Conservation (phyloP, 345 rosid species). For the Erysimum cheiranthoides region DNA sequence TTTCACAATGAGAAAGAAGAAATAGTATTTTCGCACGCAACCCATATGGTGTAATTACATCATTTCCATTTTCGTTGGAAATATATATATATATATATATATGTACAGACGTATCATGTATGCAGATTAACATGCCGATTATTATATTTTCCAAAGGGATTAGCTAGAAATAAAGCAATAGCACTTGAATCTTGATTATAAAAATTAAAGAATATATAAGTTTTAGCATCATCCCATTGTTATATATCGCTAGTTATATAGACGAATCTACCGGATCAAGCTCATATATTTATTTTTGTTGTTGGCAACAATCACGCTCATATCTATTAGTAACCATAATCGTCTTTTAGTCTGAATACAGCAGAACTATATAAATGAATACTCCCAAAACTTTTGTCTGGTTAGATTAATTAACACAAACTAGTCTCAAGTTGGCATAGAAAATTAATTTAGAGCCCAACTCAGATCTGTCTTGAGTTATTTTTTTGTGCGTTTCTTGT, state of each 20-base stretch:
- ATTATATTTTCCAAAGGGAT: background rate
- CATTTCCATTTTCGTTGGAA: background rate
- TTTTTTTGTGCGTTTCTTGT: slow-evolving; percentile 18
- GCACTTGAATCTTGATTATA: background rate
- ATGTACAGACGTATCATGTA: background rate
- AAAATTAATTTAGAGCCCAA: background rate
- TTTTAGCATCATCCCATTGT: slow-evolving; percentile 10
- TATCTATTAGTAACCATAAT: slow-evolving; percentile 17
- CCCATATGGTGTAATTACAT: background rate
- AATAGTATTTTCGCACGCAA: slow-evolving; percentile 22
- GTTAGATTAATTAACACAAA: slow-evolving; percentile 25
- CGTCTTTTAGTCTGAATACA: background rate
- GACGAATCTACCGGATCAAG: slow-evolving; percentile 13
- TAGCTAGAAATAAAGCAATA: background rate
- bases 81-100: background rate
- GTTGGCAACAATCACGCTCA: background rate
- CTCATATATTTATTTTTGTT: background rate
- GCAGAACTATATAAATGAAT: slow-evolving; percentile 16
- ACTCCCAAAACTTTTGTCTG: slow-evolving; percentile 19
- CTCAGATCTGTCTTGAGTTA: slow-evolving; percentile 26
- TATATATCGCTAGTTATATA: background rate
- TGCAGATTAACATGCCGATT: background rate
- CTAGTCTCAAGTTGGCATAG: background rate
- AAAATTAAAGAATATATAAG: background rate
- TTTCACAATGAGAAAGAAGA: background rate